Evolutionary conservation across 2,329 filamentous ascomycete species (phyloP).

Genomic region (Coleophoma cylindrospora): DNA sequence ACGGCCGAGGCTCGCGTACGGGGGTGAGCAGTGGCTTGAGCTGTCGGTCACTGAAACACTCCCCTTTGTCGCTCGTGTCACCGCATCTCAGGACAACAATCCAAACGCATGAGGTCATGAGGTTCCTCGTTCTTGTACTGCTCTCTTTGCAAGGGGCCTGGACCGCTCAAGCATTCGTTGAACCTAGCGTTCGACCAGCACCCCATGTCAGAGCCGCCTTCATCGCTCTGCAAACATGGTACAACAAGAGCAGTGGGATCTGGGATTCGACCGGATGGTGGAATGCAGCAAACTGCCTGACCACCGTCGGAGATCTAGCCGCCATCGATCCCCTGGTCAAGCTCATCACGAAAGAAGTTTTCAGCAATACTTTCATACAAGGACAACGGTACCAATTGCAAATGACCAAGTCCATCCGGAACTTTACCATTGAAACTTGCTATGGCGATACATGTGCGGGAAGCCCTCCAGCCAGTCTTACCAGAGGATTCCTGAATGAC

Average conservation of each 20-base stretch:
- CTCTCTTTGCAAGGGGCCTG: no score
- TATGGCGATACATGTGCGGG: conserved; percentile 1
- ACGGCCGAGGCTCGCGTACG: no score
- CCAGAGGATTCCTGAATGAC: conserved; percentile 41
- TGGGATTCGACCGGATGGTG: conserved; percentile 68
- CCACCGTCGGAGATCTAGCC: conserved; percentile 48
- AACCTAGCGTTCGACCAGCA: no score
- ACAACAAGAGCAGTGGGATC: conserved; percentile 52
- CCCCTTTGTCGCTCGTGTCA: no score
- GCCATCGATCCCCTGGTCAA: conserved; percentile 28
- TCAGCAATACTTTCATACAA: conserved; percentile 35
- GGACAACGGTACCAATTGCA: conserved; percentile 20
- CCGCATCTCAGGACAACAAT: no score
- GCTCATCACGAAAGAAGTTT: conserved; percentile 30
- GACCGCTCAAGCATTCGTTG: no score
- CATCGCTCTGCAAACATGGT: conserved; percentile 52
- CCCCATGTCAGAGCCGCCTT: conserved; percentile 26
- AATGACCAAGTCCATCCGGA: conserved; percentile 18
- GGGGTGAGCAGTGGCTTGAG: no score
- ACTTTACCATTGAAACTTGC: conserved; percentile 15
- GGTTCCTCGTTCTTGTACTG: no score
- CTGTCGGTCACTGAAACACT: no score
- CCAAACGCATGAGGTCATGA: no score
- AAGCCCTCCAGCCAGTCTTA: not conserved
- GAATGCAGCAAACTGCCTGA: conserved; percentile 66